Percentiles rank a stretch among this genome's conserved stretches.
phyloP scores from a whole-genome alignment of 495 filamentous ascomycete genomes.

The Copromyces sp. region DNA sequence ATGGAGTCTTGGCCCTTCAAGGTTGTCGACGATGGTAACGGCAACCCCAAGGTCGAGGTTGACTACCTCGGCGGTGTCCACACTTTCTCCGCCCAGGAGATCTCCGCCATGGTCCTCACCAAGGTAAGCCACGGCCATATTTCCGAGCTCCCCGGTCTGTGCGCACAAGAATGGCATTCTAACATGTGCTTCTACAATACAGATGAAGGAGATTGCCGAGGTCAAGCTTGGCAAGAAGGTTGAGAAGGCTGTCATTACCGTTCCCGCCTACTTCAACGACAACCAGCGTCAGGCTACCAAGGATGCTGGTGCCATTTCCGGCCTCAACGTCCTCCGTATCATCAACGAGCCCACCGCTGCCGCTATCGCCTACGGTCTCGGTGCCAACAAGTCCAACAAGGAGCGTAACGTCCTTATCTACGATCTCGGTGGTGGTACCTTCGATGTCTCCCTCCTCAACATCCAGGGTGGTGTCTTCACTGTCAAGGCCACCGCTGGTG shows the following conservation, averaged over 20 bases:
- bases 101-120: slow-evolving; percentile 89
- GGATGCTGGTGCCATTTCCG: slow-evolving; percentile 94
- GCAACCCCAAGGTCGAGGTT: slow-evolving; percentile 87
- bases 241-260: slow-evolving; percentile 96
- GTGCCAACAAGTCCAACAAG: slow-evolving; percentile 83
- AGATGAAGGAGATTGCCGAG: slow-evolving; percentile 98
- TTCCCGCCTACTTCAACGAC: slow-evolving; percentile 99
- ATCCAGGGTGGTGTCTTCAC: slow-evolving; percentile 99
- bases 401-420: slow-evolving; percentile 99
- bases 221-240: slow-evolving; percentile 91
- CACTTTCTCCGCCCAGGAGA: slow-evolving; percentile 94
- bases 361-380: slow-evolving; percentile 94
- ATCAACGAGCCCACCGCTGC: slow-evolving; percentile 99
- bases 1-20: slow-evolving; percentile 98
- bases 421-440: slow-evolving; percentile 98
- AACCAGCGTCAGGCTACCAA: slow-evolving; percentile 98
- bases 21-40: slow-evolving; percentile 69
- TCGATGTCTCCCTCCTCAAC: slow-evolving; percentile 97
- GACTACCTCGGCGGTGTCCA: slow-evolving; percentile 92
- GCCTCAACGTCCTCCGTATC: slow-evolving; percentile 97
- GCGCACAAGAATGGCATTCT: neutral
- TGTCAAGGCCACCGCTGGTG: slow-evolving; percentile 96
- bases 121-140: slow-evolving; percentile 47
- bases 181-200: slow-evolving; percentile 6
- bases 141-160: neutral